Evolutionary conservation across 2,329 filamentous ascomycete genomes (phyloP).

Genomic region (Cytospora chrysosperma): DNA sequence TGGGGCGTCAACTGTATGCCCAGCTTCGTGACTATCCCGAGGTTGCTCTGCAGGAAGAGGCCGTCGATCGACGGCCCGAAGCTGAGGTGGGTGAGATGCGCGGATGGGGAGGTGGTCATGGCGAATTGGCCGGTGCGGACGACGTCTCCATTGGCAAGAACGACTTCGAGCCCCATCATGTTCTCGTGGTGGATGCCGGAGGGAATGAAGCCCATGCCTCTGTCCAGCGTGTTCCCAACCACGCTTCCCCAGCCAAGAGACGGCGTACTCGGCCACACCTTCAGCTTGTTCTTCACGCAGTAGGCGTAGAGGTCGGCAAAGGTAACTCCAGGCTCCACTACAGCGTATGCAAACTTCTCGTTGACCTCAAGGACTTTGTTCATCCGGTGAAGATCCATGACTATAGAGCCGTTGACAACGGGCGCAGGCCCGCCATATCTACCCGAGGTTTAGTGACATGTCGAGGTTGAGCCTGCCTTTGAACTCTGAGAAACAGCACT

Average conservation of each 20-base stretch:
- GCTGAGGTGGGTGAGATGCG: conserved; percentile 38
- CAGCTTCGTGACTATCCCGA: conserved; percentile 57
- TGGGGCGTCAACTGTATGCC: conserved; percentile 44
- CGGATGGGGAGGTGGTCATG: conserved; percentile 40
- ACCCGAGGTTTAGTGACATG: neutral
- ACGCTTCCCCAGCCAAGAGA: conserved; percentile 50
- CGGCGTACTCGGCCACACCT: conserved; percentile 47
- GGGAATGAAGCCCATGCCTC: conserved; percentile 41
- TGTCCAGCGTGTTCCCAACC: conserved; percentile 47
- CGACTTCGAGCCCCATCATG: conserved; percentile 37
- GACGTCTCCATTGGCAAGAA: conserved; percentile 31
- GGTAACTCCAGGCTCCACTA: conserved; percentile 47
- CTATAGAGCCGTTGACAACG: conserved; percentile 44
- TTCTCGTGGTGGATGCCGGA: conserved; percentile 38
- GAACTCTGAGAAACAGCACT: neutral
- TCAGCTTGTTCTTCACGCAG: conserved; percentile 39
- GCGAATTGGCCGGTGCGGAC: conserved; percentile 31
- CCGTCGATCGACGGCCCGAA: conserved; percentile 45
- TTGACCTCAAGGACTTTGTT: conserved; percentile 45
- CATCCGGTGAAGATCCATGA: conserved; percentile 46
- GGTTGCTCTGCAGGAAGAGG: conserved; percentile 52
- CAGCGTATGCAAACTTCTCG: conserved; percentile 43
- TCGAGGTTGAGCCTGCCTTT: neutral
- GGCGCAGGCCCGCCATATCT: conserved; percentile 51
- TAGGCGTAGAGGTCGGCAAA: conserved; percentile 45